Evolutionary conservation across 2,329 filamentous ascomycete species (phyloP), one percentile per base, ranked within the genome.

Genomic region (Penicillium sp.): DNA sequence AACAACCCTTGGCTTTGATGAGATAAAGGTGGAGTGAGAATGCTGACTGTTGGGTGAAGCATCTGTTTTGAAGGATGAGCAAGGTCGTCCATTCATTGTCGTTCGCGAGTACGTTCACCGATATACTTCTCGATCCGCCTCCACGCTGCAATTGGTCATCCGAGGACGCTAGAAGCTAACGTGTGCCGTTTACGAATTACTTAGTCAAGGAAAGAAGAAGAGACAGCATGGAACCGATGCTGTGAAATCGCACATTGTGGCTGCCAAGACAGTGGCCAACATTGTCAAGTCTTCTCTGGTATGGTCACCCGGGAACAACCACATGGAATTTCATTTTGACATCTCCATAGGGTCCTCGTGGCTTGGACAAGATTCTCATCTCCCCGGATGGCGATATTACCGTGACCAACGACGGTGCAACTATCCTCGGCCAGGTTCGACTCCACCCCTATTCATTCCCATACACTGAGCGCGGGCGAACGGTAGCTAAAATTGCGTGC

Each of bases 331-430:
- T 16, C 8, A 22, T 36, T 37, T 54, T 38, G 51, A 37, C 17
- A 17, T 2, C 33, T 14, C 42, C 42, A 15, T 49, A 77, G 75
- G 92, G 92, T 34, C 92, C 92, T 37, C 84, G 92, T 55, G 92
- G 92, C 48, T 81, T 98, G 61, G 92, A 98, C 75, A 98, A 98
- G 75, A 98, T 98, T 62, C 79, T 98, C 56, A 98, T 98, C 58
- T 98, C 92, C 35, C 85, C 92, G 45, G 92, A 98, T 65, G 92
- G 92, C 65, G 92, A 98, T 69, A 98, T 98, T 66, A 98, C 92
- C 46, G 88, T 98, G 47, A 98, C 92, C 54, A 98, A 98, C 72
- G 92, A 98, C 71, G 92, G 92, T 59, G 93, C 93, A 38, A 98
- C 92, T 30, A 98, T 98, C 58, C 75, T 98, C 53, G 83, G 86